These are phyloP conservation scores for Hericium erinaceus DNA, from an alignment of 768 basidiomycete species.

Conservation along the genomic window DNA sequence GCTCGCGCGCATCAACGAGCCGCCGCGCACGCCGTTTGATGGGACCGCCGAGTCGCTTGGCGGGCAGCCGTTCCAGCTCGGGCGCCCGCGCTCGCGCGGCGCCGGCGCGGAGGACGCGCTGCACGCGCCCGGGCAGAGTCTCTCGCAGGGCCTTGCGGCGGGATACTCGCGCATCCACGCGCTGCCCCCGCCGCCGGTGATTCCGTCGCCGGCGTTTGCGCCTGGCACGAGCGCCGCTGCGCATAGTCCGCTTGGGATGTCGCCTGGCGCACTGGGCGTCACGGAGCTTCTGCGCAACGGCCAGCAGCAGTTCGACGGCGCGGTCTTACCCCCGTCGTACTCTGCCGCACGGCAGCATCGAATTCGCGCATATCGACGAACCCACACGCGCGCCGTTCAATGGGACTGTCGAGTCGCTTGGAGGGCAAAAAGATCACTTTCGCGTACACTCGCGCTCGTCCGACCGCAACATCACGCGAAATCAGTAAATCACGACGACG, in stretches of 20 bases:
- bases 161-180: conserved; percentile 89
- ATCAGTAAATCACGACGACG: no score
- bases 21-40: conserved; percentile 15
- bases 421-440: no score
- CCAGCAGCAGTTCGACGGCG: no score
- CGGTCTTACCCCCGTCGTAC: no score
- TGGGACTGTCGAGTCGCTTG: no score
- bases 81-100: conserved; percentile 22
- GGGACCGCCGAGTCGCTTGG: conserved; percentile 25
- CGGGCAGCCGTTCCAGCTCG: conserved; percentile 31
- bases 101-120: conserved; percentile 38
- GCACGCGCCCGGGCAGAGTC: conserved; percentile 83
- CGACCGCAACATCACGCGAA: no score
- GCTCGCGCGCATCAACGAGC: conserved; percentile 15
- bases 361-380: no score
- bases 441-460: no score
- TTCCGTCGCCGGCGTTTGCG: conserved; percentile 27
- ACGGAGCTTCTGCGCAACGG: conserved; percentile 18
- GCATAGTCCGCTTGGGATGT: conserved; percentile 19
- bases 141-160: conserved; percentile 87
- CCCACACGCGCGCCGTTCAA: no score
- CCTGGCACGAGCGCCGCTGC: conserved; percentile 17
- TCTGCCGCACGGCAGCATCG: no score
- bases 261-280: conserved; percentile 16
- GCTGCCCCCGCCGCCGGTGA: conserved; percentile 29